These are phyloP conservation scores for Ophiosphaerella herpotricha DNA, from an alignment of 2,329 filamentous ascomycete genomes.

Conservation along the genomic window DNA sequence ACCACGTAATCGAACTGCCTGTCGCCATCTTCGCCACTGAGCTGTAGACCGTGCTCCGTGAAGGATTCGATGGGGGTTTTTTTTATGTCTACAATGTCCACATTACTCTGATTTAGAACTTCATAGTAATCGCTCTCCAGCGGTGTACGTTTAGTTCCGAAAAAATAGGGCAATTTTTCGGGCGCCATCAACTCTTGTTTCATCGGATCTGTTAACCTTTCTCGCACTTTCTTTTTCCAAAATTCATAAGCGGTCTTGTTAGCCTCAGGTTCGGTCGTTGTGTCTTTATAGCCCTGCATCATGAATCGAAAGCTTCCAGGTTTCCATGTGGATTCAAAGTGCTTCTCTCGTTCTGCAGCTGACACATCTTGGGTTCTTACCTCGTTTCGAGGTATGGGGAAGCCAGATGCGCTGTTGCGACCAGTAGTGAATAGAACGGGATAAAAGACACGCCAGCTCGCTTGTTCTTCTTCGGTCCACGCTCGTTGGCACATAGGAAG, in stretches of 20 bases:
- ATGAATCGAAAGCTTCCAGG: slow-evolving; percentile 48
- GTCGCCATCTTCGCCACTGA: slow-evolving; percentile 53
- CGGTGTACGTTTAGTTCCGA: slow-evolving; percentile 48
- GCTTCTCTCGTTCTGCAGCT: slow-evolving; percentile 20
- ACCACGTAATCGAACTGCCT: slow-evolving; percentile 61
- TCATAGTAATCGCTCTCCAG: slow-evolving; percentile 48
- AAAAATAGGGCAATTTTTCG: slow-evolving; percentile 47
- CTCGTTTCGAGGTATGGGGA: slow-evolving; percentile 14
- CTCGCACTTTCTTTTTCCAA: slow-evolving; percentile 53
- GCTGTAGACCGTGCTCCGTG: slow-evolving; percentile 55
- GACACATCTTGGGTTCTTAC: slow-evolving; percentile 17
- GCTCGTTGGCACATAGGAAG: slow-evolving; percentile 30
- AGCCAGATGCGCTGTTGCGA: slow-evolving; percentile 17
- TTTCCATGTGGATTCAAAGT: slow-evolving; percentile 31
- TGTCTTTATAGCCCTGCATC: slow-evolving; percentile 38
- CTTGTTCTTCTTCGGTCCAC: slow-evolving; percentile 25
- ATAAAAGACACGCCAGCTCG: slow-evolving; percentile 31
- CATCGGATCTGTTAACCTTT: slow-evolving; percentile 43
- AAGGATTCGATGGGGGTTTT: slow-evolving; percentile 50
- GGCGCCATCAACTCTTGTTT: slow-evolving; percentile 50
- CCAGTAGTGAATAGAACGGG: slow-evolving; percentile 20
- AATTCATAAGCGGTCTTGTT: slow-evolving; percentile 50
- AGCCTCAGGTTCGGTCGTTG: slow-evolving; percentile 41
- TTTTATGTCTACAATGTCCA: slow-evolving; percentile 52
- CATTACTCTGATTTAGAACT: slow-evolving; percentile 49